These are phyloP conservation scores for Ophiocordyceps camponoti-leonardi DNA, from an alignment of 2,329 filamentous ascomycete genomes.

Conservation along the genomic window DNA sequence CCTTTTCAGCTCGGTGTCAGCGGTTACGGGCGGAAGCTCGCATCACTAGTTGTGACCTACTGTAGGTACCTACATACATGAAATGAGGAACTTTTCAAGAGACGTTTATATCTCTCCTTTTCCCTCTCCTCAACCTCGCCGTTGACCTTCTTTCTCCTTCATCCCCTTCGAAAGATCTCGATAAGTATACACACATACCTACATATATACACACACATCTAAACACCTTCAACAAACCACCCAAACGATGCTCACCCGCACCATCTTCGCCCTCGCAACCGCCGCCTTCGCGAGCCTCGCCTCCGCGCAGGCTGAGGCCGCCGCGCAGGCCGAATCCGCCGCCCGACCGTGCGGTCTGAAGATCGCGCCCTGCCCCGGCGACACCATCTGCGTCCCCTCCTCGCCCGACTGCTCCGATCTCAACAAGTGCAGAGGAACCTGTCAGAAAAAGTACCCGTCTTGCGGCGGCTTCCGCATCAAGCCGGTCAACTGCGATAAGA, in stretches of 20 bases:
- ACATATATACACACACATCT: too few species aligned
- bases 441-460: conserved; percentile 7
- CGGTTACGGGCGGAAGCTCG: not conserved
- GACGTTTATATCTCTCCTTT: too few species aligned
- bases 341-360: not conserved
- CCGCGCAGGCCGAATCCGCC: not conserved
- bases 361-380: not conserved
- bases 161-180: too few species aligned
- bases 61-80: too few species aligned
- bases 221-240: not conserved
- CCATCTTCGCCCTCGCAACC: not conserved
- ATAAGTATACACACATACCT: too few species aligned
- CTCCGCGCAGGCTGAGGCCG: not conserved
- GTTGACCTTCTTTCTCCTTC: too few species aligned
- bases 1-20: not conserved
- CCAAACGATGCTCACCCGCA: not conserved
- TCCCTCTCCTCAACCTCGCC: too few species aligned
- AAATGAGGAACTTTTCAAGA: too few species aligned
- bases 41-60: too few species aligned
- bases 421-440: not conserved
- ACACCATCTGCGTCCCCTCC: not conserved
- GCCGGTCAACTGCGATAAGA: conserved; percentile 10
- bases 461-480: conserved; percentile 14
- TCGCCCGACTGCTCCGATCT: not conserved
- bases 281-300: not conserved